phyloP scores from a whole-genome alignment of 345 rosid genomes.

The Raphanus sativus region DNA sequence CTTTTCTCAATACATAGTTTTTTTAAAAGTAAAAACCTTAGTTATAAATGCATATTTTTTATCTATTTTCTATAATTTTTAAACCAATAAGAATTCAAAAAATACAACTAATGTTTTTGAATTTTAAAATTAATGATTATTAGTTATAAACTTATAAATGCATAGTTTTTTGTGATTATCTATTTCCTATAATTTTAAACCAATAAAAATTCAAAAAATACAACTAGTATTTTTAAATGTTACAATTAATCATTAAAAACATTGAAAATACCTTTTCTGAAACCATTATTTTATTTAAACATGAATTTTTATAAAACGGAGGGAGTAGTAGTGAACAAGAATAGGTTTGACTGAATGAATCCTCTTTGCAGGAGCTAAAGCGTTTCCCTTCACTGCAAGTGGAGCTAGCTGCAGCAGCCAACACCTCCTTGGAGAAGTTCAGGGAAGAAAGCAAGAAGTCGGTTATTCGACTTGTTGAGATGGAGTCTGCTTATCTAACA shows the following conservation, averaged over 20 bases:
- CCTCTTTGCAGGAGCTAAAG: constrained; percentile 59
- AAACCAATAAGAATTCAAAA: too few relatives aligned
- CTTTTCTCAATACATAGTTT: not conserved
- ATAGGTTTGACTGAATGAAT: constrained; percentile 4
- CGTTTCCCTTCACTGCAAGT: constrained; percentile 77
- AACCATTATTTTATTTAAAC: too few relatives aligned
- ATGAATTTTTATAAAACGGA: not conserved
- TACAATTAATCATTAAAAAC: too few relatives aligned
- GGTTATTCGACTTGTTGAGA: constrained; percentile 62
- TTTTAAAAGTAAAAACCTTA: too few relatives aligned
- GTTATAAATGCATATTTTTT: too few relatives aligned
- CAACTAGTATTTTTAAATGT: too few relatives aligned
- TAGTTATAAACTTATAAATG: too few relatives aligned
- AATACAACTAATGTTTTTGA: too few relatives aligned
- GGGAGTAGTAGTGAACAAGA: too few relatives aligned
- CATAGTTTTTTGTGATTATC: not conserved
- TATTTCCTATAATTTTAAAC: not conserved
- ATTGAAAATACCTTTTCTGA: too few relatives aligned
- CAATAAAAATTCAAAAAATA: not conserved
- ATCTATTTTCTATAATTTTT: too few relatives aligned
- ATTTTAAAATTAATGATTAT: too few relatives aligned
- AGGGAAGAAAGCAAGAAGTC: constrained; percentile 76
- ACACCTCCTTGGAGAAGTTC: constrained; percentile 61
- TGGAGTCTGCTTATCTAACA: constrained; percentile 81
- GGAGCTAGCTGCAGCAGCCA: constrained; percentile 69